Evolutionary conservation across 1,284 basidiomycete species (phyloP).

Genomic region (Ceraceosorus guamensis): DNA sequence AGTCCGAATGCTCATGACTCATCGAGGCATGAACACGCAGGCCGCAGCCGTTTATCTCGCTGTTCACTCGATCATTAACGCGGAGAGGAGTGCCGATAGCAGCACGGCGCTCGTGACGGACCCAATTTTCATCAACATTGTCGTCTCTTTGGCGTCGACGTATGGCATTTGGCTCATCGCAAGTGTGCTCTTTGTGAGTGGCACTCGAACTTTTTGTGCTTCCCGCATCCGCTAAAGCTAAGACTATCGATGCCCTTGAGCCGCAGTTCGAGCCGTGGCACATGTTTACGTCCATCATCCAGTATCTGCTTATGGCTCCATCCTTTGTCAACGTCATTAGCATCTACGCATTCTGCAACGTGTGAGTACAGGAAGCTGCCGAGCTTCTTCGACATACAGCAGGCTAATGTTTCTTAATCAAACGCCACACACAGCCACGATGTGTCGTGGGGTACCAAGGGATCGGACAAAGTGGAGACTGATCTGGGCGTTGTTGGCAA

Average conservation of each 20-base stretch:
- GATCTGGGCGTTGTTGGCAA: conserved; percentile 36
- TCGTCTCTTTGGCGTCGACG: conserved; percentile 43
- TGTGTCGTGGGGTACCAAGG: conserved; percentile 46
- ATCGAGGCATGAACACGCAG: neutral
- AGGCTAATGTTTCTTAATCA: neutral
- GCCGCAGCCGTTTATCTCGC: conserved; percentile 39
- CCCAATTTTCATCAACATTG: conserved; percentile 39
- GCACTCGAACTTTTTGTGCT: neutral
- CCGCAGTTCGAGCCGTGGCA: conserved; percentile 39
- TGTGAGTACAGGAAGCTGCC: neutral
- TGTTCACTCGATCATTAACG: conserved; percentile 24
- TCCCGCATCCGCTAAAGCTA: neutral
- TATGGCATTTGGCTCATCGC: conserved; percentile 44
- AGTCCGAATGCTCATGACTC: too few species aligned
- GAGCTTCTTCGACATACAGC: neutral
- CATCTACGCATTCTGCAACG: conserved; percentile 47
- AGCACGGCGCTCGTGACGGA: conserved; percentile 23
- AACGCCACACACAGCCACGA: neutral
- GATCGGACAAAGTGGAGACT: conserved; percentile 34
- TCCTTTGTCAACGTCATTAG: conserved; percentile 46
- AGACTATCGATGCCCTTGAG: conserved; percentile 33
- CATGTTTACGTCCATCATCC: conserved; percentile 43
- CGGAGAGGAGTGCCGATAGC: conserved; percentile 15
- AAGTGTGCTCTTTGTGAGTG: conserved; percentile 35
- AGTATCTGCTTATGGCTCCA: conserved; percentile 44